Percentiles rank a stretch among this genome's conserved stretches.
Evolutionary conservation across 2,329 filamentous ascomycete genomes (phyloP).

Genomic region (Monosporascus ibericus): DNA sequence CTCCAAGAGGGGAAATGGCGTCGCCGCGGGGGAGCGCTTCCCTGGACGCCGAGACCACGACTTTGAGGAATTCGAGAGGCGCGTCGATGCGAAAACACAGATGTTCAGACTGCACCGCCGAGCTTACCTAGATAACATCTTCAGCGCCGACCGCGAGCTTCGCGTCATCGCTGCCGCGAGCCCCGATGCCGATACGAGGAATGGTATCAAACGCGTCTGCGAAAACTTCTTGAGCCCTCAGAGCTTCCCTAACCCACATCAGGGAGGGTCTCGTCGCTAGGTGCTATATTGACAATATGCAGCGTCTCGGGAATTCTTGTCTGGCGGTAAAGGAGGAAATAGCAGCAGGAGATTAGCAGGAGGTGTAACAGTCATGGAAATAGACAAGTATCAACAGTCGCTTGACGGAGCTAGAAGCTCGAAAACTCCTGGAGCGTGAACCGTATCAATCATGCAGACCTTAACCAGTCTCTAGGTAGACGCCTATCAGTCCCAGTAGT

Average conservation of each 20-base stretch:
- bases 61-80: conserved; percentile 9
- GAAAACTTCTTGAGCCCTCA: neutral
- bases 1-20: conserved; percentile 4
- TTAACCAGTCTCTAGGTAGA: no score
- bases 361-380: no score
- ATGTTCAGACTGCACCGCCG: conserved; percentile 12
- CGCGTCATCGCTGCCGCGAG: conserved; percentile 1
- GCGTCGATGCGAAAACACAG: conserved; percentile 9
- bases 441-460: no score
- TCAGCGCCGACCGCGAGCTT: conserved; percentile 4
- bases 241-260: neutral
- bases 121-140: conserved; percentile 7
- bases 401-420: no score
- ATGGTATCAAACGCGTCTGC: neutral
- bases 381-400: no score
- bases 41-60: conserved; percentile 2
- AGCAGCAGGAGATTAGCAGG: no score
- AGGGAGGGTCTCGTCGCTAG: no score
- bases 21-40: neutral
- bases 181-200: neutral
- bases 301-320: no score
- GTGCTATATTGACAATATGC: no score
- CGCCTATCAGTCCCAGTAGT: no score
- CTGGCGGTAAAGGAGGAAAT: no score
- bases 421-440: no score